These are phyloP conservation scores for Vigna trinervia DNA, from an alignment of 306 rosid genomes.

Conservation along the genomic window DNA sequence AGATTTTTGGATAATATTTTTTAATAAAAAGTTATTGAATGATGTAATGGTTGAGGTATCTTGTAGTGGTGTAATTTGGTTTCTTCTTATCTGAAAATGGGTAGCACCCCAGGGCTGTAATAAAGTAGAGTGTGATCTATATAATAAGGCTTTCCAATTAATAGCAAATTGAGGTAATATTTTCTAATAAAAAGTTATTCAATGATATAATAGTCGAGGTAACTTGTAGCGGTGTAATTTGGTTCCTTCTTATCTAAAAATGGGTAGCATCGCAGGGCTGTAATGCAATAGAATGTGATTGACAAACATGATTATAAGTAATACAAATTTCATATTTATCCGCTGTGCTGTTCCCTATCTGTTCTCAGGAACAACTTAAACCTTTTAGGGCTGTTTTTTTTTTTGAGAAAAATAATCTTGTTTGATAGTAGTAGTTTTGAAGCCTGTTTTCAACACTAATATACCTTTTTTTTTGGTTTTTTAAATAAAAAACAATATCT, in stretches of 20 bases:
- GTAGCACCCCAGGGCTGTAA: background rate
- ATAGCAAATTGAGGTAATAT: background rate
- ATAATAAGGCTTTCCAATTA: background rate
- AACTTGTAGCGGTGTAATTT: background rate
- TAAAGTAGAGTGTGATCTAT: background rate
- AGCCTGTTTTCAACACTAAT: background rate
- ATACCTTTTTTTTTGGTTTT: background rate
- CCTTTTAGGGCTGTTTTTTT: background rate
- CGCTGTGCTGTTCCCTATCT: background rate
- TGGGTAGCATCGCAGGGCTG: background rate
- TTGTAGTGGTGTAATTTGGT: background rate
- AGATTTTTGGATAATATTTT: background rate
- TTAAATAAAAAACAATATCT: background rate
- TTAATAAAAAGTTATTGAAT: background rate
- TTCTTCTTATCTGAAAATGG: background rate
- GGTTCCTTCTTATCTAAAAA: background rate
- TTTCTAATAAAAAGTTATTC: background rate
- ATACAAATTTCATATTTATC: conserved; percentile 27
- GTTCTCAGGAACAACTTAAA: conserved; percentile 16
- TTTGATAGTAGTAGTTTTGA: background rate
- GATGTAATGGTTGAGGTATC: background rate
- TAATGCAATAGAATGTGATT: background rate
- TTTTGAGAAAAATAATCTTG: background rate
- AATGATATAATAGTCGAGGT: background rate
- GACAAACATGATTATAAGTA: background rate